phyloP scores from a whole-genome alignment of 106 monocot species.

The Phalaenopsis aphrodite region DNA sequence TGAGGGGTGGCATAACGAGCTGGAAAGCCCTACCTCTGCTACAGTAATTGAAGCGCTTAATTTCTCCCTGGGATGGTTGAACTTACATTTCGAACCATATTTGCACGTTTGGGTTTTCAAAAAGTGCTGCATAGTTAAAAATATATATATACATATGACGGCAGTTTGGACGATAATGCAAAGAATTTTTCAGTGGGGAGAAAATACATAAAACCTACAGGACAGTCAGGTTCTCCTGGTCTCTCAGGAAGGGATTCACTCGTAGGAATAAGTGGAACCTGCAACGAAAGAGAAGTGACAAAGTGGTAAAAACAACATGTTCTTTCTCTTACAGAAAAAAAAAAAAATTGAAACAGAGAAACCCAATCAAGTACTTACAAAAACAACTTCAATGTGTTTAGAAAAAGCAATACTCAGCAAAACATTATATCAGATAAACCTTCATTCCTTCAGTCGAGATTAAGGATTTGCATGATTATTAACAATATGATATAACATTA shows the following conservation, averaged over 20 bases:
- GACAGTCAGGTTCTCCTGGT: conserved; percentile 92
- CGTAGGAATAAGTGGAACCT: conserved; percentile 43
- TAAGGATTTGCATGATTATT: too few relatives aligned
- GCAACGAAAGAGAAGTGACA: conserved; percentile 4
- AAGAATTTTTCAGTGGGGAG: conserved; percentile 3
- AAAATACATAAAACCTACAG: conserved; percentile 30
- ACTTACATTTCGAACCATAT: conserved; percentile 68
- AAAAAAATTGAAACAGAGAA: too few relatives aligned
- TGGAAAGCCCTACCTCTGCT: background rate
- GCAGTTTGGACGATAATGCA: background rate
- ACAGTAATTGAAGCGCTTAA: conserved; percentile 11
- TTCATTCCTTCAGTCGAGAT: too few relatives aligned
- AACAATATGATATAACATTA: too few relatives aligned
- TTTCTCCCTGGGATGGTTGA: conserved; percentile 67
- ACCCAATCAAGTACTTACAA: too few relatives aligned
- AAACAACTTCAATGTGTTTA: too few relatives aligned
- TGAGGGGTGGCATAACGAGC: background rate
- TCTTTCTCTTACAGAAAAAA: too few relatives aligned
- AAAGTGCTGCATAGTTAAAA: conserved; percentile 34
- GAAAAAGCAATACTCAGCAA: too few relatives aligned
- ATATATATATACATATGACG: background rate
- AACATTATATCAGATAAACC: too few relatives aligned
- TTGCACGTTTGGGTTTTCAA: conserved; percentile 81
- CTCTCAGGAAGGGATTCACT: conserved; percentile 76
- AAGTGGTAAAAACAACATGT: too few relatives aligned